Conservation (phyloP, 208 protist genomes). For the Leishmania tropica region DNA sequence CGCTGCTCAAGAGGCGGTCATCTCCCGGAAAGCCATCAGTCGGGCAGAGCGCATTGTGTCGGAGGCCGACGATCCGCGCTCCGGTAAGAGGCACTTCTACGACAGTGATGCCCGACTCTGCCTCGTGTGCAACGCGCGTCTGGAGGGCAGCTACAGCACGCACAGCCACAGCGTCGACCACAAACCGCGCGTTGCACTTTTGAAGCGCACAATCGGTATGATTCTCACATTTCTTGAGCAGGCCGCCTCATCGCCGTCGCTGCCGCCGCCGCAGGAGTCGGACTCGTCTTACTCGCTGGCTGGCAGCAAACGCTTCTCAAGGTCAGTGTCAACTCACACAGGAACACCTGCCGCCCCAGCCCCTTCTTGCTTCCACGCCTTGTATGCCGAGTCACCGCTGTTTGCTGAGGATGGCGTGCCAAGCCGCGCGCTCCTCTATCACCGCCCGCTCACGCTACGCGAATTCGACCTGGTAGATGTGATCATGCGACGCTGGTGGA, state of each 20-base stretch:
- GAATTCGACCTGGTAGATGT: conserved; percentile 34
- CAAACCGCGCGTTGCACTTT: conserved; percentile 50
- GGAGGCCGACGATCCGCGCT: conserved; percentile 9
- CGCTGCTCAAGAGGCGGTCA: conserved; percentile 1
- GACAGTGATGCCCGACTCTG: conserved; percentile 35
- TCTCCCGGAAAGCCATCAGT: neutral
- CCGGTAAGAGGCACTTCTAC: conserved; percentile 28
- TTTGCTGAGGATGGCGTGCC: conserved; percentile 25
- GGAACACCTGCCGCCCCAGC: neutral
- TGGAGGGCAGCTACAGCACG: conserved; percentile 36
- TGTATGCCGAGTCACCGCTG: conserved; percentile 14
- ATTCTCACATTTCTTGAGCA: conserved; percentile 39
- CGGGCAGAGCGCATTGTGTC: conserved; percentile 12
- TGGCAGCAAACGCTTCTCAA: neutral
- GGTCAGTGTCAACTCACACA: neutral
- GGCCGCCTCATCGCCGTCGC: neutral
- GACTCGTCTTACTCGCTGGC: neutral
- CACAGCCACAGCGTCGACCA: conserved; percentile 57
- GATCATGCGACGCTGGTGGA: conserved; percentile 59
- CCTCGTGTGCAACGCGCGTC: conserved; percentile 37
- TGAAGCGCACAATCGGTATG: conserved; percentile 49
- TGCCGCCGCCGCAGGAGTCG: neutral
- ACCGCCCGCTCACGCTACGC: conserved; percentile 9
- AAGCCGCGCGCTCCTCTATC: conserved; percentile 8
- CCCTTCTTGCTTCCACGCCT: conserved; percentile 9